Conservation (phyloP, 345 rosid species). For the Brassica napus region Da-Ae NC_063446.1:4075501-4076000, state of each 20-base stretch:
- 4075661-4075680: background rate
- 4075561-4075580: constrained; percentile 26
- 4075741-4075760: background rate
- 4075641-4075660: constrained; percentile 2
- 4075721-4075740: constrained; percentile 28
- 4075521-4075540: constrained; percentile 1
- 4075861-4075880: background rate
- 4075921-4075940: too few relatives aligned
- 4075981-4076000: too few relatives aligned
- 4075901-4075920: background rate
- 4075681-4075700: constrained; percentile 20
- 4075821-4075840: background rate
- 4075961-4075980: too few relatives aligned
- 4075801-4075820: background rate
- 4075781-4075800: constrained; percentile 11
- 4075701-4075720: constrained; percentile 22
- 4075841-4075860: background rate
- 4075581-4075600: constrained; percentile 38
- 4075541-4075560: constrained; percentile 24
- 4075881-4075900: background rate
- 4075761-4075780: constrained; percentile 17
- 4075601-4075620: constrained; percentile 18
- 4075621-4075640: background rate
- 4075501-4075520: background rate
- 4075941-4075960: too few relatives aligned